Percentiles rank a stretch among this genome's conserved stretches.
phyloP scores from a whole-genome alignment of 805 yeast genomes.

The Diddensiella transvaalensis region DNA sequence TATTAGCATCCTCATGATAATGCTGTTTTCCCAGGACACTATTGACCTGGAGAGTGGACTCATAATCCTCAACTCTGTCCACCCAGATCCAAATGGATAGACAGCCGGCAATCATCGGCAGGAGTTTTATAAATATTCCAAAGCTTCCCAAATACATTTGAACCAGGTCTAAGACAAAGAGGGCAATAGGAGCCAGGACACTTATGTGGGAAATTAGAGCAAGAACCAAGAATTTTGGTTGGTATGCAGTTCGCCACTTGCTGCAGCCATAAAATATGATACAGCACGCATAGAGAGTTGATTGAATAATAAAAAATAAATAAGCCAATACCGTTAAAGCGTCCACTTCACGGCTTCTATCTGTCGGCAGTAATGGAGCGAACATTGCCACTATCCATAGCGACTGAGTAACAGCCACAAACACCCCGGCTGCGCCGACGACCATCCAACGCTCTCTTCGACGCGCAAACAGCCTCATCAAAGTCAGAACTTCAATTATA shows the following conservation, averaged over 20 bases:
- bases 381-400: constrained; percentile 15
- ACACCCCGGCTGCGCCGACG: constrained; percentile 14
- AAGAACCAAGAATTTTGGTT: constrained; percentile 8
- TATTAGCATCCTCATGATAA: constrained; percentile 19
- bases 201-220: constrained; percentile 18
- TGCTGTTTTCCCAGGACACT: constrained; percentile 23
- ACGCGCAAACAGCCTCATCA: constrained; percentile 20
- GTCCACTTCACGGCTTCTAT: constrained; percentile 19
- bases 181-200: constrained; percentile 17
- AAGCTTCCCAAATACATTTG: constrained; percentile 17
- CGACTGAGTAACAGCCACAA: constrained; percentile 12
- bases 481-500: constrained; percentile 19
- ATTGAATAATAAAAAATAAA: constrained; percentile 23
- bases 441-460: constrained; percentile 19
- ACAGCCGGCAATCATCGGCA: constrained; percentile 16
- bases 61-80: constrained; percentile 20
- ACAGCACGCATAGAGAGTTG: constrained; percentile 21
- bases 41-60: constrained; percentile 11
- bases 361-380: constrained; percentile 11
- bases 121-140: constrained; percentile 15
- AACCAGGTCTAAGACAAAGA: constrained; percentile 24
- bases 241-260: constrained; percentile 21
- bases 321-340: constrained; percentile 23
- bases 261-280: constrained; percentile 16
- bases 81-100: constrained; percentile 23